Percentiles rank a stretch among this genome's conserved stretches.
Conservation (phyloP, 257 asterid species). For the Petunia axillaris region DNA sequence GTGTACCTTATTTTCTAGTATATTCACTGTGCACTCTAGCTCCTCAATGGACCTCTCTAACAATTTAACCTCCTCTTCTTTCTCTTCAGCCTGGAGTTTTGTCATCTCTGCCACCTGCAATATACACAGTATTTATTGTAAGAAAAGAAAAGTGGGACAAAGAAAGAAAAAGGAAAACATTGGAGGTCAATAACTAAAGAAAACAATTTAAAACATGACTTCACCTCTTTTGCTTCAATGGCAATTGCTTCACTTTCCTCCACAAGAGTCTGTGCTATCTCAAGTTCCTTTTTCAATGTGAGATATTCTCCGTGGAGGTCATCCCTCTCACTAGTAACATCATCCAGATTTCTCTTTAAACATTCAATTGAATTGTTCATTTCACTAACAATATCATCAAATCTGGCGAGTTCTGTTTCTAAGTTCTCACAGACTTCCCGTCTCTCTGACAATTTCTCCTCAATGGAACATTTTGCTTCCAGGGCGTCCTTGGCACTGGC, state of each 20-base stretch:
- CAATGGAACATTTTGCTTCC: constrained; percentile 50
- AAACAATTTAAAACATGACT: neutral
- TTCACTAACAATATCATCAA: constrained; percentile 60
- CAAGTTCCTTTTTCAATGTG: constrained; percentile 60
- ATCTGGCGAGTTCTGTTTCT: constrained; percentile 64
- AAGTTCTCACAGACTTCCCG: constrained; percentile 54
- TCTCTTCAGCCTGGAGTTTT: constrained; percentile 66
- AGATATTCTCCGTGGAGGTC: constrained; percentile 47
- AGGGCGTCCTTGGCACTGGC: constrained; percentile 50
- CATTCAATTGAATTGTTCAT: constrained; percentile 59
- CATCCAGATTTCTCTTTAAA: constrained; percentile 60
- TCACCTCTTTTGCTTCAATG: constrained; percentile 84
- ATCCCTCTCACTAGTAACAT: constrained; percentile 55
- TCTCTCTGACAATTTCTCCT: constrained; percentile 59
- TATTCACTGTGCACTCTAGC: constrained; percentile 84
- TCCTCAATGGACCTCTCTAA: constrained; percentile 90
- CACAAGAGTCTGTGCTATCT: constrained; percentile 62
- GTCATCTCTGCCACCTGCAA: constrained; percentile 62
- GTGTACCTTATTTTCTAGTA: constrained; percentile 87
- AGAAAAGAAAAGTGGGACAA: constrained; percentile 15
- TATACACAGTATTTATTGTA: constrained; percentile 24
- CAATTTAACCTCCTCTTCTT: constrained; percentile 86
- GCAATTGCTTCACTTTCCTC: constrained; percentile 73
- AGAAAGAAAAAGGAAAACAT: neutral
- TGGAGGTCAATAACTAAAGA: constrained; percentile 16